Percentiles rank a stretch among this genome's conserved stretches.
Evolutionary conservation across 139 green algal species (phyloP).

Genomic region (Pleodorina starrii): DNA sequence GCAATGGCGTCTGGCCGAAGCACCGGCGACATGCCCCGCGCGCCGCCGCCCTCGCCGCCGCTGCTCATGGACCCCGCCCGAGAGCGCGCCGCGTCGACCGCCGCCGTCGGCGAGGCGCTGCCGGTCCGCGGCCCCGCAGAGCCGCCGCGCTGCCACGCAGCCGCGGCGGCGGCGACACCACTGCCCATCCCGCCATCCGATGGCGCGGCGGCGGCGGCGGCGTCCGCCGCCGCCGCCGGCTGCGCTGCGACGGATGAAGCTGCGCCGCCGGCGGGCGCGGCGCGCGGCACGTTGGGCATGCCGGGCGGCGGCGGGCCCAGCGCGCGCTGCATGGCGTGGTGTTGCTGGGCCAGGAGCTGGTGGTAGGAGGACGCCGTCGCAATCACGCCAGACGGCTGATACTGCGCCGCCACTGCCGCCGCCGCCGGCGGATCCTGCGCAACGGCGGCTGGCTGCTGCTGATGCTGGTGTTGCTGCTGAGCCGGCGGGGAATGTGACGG

Average conservation of each 20-base stretch:
- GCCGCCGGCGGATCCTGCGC: background rate
- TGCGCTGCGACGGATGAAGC: background rate
- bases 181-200: background rate
- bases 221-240: background rate
- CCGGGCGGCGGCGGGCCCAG: conserved; percentile 22
- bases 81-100: background rate
- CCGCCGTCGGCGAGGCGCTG: background rate
- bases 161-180: background rate
- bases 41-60: background rate
- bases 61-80: background rate
- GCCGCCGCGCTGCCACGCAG: background rate
- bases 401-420: background rate
- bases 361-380: conserved; percentile 28
- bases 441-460: background rate
- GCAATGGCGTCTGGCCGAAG: background rate
- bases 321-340: conserved; percentile 26
- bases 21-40: background rate
- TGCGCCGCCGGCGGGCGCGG: background rate
- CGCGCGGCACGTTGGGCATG: conserved; percentile 29
- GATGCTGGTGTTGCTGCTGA: background rate
- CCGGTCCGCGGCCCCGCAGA: background rate
- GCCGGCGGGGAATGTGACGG: too few species aligned
- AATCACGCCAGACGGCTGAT: background rate
- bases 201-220: background rate
- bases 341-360: conserved; percentile 31